Evolutionary conservation across 163 green algal genomes (phyloP), one percentile per base, ranked within the genome.

Genomic region (Scenedesmus sp.): DNA sequence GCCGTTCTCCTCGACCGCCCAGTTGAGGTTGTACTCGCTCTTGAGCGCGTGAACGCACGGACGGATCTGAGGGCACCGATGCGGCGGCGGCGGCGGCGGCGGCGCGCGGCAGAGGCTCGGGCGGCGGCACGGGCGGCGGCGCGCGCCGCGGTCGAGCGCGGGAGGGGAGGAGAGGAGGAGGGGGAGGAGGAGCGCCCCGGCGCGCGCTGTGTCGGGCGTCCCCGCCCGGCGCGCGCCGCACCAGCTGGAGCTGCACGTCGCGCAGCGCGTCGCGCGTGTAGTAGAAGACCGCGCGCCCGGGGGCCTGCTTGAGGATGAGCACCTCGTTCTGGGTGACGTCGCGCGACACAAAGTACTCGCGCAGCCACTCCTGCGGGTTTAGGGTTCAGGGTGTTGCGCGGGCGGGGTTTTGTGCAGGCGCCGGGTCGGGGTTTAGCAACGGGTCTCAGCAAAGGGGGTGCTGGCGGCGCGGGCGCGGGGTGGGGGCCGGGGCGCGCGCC

Each of bases 321-420:
- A 85, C 84, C 71, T 88, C 84, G 34, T 88, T 88, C 74, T 84
- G 69, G 28, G 80, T 86, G 10, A 86, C 67, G 57, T 88, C 84
- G 5, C 75, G 70, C 56, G 69, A 78, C 1, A 72, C 70, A 63
- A 86, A 86, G 81, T 86, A 86, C 29, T 84, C 60, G n/a, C 58
- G 34, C 42, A 83, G 71, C 63, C 58, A 82, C 9, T 36, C 11
- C 70, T 80, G 64, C 56, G 50, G n/a, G n/a, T n/a, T n/a, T n/a
- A n/a, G n/a, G n/a, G n/a, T n/a, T n/a, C n/a, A n/a, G n/a, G n/a
- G n/a, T n/a, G n/a, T n/a, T n/a, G n/a, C n/a, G n/a, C n/a, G n/a
- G n/a, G n/a, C n/a, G n/a, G n/a, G n/a, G n/a, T n/a, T n/a, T n/a
- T n/a, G n/a, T n/a, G n/a, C n/a, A n/a, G n/a, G n/a, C n/a, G n/a